Percentiles rank a stretch among this genome's conserved stretches.
These are phyloP conservation scores for Rhododendron mucronatum DNA, from an alignment of 148 eudicot genomes.

Conservation along the genomic window DNA sequence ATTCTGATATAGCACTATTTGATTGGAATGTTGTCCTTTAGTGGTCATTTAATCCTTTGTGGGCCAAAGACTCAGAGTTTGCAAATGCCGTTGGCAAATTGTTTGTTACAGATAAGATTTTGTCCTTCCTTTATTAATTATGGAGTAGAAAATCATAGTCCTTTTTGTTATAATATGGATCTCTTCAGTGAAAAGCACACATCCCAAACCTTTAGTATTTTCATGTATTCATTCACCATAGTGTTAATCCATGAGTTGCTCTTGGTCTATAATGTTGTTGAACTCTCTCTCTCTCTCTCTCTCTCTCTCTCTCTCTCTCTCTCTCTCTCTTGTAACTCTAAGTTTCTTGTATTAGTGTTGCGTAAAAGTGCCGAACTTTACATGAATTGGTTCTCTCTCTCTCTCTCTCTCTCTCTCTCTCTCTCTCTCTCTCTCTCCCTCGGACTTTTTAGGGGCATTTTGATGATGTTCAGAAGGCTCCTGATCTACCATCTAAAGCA, in stretches of 20 bases:
- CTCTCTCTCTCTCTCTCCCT: not conserved
- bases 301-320: not conserved
- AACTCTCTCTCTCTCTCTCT: not conserved
- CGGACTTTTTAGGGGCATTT: conserved; percentile 51
- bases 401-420: not conserved
- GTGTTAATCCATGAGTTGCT: not conserved
- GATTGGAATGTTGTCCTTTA: not conserved
- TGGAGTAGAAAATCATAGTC: not conserved
- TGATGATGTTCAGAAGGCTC: conserved; percentile 79
- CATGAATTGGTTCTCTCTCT: not conserved
- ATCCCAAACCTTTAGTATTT: not conserved
- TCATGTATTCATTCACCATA: not conserved
- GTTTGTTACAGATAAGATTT: not conserved
- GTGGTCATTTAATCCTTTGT: not conserved
- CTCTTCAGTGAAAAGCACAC: not conserved
- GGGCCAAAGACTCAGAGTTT: not conserved
- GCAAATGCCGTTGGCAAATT: not conserved
- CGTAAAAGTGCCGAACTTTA: not conserved
- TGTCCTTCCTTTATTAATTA: not conserved
- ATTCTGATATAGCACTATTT: not conserved
- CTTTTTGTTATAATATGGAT: not conserved
- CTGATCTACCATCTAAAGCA: conserved; percentile 55
- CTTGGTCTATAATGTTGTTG: not conserved
- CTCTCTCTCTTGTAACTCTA: not conserved
- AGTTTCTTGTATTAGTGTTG: not conserved